Base-by-base conservation (phyloP, 805 yeast species). In the Clavispora santaluciae region DNA sequence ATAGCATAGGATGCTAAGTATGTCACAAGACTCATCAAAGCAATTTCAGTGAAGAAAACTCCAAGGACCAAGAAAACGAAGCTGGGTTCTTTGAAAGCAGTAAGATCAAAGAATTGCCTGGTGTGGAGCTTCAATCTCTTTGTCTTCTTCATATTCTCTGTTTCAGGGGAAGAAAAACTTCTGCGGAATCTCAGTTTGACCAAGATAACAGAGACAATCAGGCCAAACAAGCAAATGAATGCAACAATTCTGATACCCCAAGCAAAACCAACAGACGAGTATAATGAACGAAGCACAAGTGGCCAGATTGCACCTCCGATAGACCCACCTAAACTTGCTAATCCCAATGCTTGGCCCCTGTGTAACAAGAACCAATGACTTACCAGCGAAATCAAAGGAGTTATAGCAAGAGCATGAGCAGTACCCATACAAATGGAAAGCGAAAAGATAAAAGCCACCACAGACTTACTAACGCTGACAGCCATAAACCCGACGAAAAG, bases 301-400 rank as follows among this genome's bases (percentile, higher is more conserved):
- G 88, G 86, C 54, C 78, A 75, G 5, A 79, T 53, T 9, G 80
- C 66, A 4, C 88, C 89, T 1, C 87, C 88, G 6, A 79, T 58
- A 3, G 84, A 76, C 1, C 86, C 86, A 2, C 87, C 88, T 8
- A 78, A 60, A 41, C 82, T 76, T 4, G 83, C 81, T 3, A 80
- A 48, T 0, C 87, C 86, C 25, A 79, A 64, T 5, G 81, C 83
- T 44, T 70, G 65, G 1, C 83, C 89, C 50, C 89, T 66, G 50
- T 69, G 79, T 24, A 59, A 62, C 28, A 67, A 61, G 56, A 83
- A 83, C 82, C 86, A 83, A 44, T 83, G 86, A 20, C 81, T 76
- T 0, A 81, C 70, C 13, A 77, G 78, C 6, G 85, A 75, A 2
- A 83, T 67, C 26, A 79, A 56, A 0, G 88, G 87, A 6, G 81